Evolutionary conservation across 1,284 basidiomycete genomes (phyloP), one percentile per base, ranked within the genome.

Genomic region (Boletus subluridellus): DNA sequence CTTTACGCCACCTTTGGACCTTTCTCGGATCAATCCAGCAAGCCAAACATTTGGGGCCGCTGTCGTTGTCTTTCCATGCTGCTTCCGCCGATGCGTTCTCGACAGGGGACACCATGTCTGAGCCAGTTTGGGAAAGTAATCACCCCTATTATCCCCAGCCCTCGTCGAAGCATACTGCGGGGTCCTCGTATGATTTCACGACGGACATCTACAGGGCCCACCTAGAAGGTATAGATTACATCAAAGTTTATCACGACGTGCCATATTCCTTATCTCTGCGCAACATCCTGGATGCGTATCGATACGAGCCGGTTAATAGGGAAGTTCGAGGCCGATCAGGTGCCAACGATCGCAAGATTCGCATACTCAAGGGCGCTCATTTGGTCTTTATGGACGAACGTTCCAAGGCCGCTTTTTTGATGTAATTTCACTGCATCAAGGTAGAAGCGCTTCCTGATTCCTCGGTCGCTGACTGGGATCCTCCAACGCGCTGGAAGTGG

Each of bases 181-280:
- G 46, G 28, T 54, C 60, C 28, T 58, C 49, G 32, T 54, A 61
- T 37, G 44, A 30, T 39, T 58, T 63, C 52, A 45, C 61, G 46
- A 47, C 58, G 55, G 60, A 63, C 58, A 60, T 63, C 41, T 57
- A 52, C 60, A 60, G 60, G 49, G 46, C 61, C 10, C 62, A 66
- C 17, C 60, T 82, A 35, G 70, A 70, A 32, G 63, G 61, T 4
- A 66, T 77, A 41, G 84, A 86, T 63, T 76, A 84, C 65, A 78
- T 89, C 74, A 86, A 85, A 68, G 66, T 89, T 26, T 85, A 84
- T 67, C 84, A 86, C 64, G 83, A 85, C 61, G 75, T 78, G 21
- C 60, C 65, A 26, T 75, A 78, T 59, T 76, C 82, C 17, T 76
- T 83, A 71, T 69, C 73, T 58, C 63, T 88, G 8, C 77, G 86